Evolutionary conservation across 2,329 filamentous ascomycete species (phyloP), one percentile per base, ranked within the genome.

Genomic region (Cordyceps militaris): DNA sequence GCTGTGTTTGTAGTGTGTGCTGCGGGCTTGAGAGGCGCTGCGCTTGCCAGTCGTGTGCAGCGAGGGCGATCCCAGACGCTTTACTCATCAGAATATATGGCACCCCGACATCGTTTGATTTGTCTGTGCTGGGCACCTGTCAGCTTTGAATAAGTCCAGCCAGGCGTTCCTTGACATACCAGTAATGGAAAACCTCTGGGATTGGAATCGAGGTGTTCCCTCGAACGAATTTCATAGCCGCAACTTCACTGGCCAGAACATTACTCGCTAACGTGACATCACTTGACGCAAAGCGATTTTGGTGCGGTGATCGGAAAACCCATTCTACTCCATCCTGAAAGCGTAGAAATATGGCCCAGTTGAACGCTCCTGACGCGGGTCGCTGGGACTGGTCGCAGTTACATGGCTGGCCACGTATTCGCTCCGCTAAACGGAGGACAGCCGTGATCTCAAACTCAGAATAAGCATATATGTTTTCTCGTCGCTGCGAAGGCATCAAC

Each of bases 311-410:
- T 53, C 69, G 61, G 36, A 70, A 66, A 1, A 67, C 61, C 67
- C 67, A 70, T 60, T 63, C 62, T 38, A 67, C 61, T 38, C 65
- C 61, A 58, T 70, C 69, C 52, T 66, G 60, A 57, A 70, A 71
- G 30, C 54, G n/a, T 24, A 70, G 59, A 50, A 67, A 66, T 44
- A 68, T 63, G 36, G 61, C 66, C 66, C 64, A 69, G 61, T 67
- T 67, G n/a, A 69, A 66, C 56, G 63, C 65, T 40, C 68, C 67
- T 40, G 54, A 60, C 44, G 61, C 63, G 42, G 66, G 68, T 13
- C 19, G 49, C 63, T 68, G 63, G 50, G 59, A 61, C 11, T 53
- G 46, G 38, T 60, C 43, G 56, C 61, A 62, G 4, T 24, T 14
- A 14, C 43, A 46, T 19, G 23, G 19, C 16, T 26, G 43, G 21